Base-by-base conservation (phyloP, 2,329 filamentous ascomycete species). In the Apiospora saccharicola region DNA sequence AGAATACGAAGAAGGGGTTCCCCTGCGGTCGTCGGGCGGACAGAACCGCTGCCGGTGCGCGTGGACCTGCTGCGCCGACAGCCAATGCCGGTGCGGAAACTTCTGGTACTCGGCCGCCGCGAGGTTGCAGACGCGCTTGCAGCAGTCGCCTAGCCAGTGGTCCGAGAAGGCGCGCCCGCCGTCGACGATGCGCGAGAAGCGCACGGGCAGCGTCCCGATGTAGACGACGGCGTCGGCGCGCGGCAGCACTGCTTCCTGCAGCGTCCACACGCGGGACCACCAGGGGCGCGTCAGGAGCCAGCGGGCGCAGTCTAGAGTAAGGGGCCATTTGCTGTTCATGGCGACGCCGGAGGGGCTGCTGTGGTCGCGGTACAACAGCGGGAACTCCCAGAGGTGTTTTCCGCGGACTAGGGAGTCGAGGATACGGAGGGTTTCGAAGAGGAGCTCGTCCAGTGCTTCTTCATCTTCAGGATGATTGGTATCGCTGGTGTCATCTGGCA, bases 371-470 rank as follows among this genome's bases (percentile, higher is more conserved):
- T 30, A 46, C 2, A 68, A n/a, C 2, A 68, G 43, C 3, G 41
- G 41, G 67, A 43, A 68, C n/a, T 68, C 67, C 34, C 24, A 68
- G 16, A 68, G 43, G 41, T 68, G 67, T n/a, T 68, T 68, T 3
- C 67, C 37, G 8, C 41, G 22, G 41, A 44, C 67, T 6, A 68
- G 22, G 7, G 37, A 30, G 41, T 68, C 67, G 13, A 47, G 14
- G 19, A 19, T 26, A 7, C 41, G 14, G 34, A 68, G 41, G 14
- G 67, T 30, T 26, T 46, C 43, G 43, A 68, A 68, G 41, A 68
- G 67, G 0, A 68, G 67, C 14, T 68, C 67, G 2, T 68, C 67
- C 5, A 34, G 37, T 8, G 37, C 37, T 13, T 68, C 37, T 37
- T 30, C 41, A 8, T 47, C 41, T 41, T 41, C 8, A 2, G 37